These are phyloP conservation scores for Mucor ambiguus DNA, from an alignment of 371 early-diverging fungal species.

Conservation along the genomic window DNA sequence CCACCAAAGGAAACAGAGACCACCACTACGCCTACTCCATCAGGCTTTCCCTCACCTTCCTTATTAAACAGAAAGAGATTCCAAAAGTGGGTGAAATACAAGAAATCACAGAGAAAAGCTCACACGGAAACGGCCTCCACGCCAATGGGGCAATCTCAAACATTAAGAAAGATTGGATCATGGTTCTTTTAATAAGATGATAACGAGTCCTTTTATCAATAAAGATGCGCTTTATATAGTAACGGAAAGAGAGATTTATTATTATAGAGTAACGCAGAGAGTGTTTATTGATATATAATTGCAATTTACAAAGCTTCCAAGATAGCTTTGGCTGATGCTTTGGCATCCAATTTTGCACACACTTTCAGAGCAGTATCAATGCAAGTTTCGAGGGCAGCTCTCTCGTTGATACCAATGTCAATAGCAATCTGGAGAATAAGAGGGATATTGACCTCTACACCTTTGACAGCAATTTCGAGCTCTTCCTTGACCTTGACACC, in stretches of 20 bases:
- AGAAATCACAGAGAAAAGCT: conserved; percentile 5
- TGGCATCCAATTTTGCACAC: conserved; percentile 19
- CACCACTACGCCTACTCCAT: conserved; percentile 18
- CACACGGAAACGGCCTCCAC: conserved; percentile 15
- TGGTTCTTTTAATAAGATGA: conserved; percentile 14
- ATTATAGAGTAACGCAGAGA: not conserved
- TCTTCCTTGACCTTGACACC: conserved; percentile 17
- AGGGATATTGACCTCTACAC: conserved; percentile 26
- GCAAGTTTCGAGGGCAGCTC: conserved; percentile 10
- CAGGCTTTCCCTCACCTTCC: conserved; percentile 11
- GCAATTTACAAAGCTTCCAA: conserved; percentile 12
- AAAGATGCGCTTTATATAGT: too few species aligned
- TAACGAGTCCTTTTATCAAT: too few species aligned
- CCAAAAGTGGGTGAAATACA: conserved; percentile 23
- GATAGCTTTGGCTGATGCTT: conserved; percentile 16
- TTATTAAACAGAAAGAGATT: conserved; percentile 5
- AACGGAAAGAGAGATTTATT: not conserved
- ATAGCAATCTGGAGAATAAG: conserved; percentile 10
- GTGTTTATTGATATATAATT: too few species aligned
- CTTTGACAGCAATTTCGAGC: conserved; percentile 23
- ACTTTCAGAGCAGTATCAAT: conserved; percentile 17
- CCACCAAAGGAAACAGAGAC: conserved; percentile 19
- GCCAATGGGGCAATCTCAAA: conserved; percentile 14
- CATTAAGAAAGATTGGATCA: conserved; percentile 15
- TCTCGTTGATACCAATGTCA: conserved; percentile 12